Percentiles rank a stretch among this genome's conserved stretches.
These are phyloP conservation scores for Plantago major DNA, from an alignment of 257 asterid species.

Conservation along the genomic window DNA sequence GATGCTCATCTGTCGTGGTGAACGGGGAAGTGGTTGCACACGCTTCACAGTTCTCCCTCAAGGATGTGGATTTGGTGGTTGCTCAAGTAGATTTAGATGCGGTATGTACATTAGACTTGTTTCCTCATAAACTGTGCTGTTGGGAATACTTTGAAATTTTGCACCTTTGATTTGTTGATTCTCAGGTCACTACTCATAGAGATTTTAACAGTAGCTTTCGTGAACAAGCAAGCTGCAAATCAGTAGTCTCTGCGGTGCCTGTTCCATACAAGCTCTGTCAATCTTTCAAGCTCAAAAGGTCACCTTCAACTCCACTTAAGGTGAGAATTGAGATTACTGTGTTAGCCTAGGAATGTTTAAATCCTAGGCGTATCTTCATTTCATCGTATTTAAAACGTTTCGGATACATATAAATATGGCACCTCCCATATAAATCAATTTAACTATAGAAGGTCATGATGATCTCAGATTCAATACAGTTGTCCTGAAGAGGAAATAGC, in stretches of 20 bases:
- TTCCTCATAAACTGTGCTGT: neutral
- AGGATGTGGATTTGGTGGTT: slow-evolving; percentile 88
- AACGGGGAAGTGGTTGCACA: slow-evolving; percentile 95
- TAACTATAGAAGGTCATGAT: neutral
- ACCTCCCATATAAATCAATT: neutral
- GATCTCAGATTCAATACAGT: slow-evolving; percentile 70
- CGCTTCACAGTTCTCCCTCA: slow-evolving; percentile 87
- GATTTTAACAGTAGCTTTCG: slow-evolving; percentile 94
- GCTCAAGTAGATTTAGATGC: slow-evolving; percentile 96
- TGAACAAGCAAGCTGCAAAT: slow-evolving; percentile 92
- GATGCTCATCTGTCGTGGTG: slow-evolving; percentile 87
- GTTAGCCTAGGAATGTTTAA: slow-evolving; percentile 7
- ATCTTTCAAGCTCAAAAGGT: slow-evolving; percentile 60
- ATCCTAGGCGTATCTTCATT: neutral
- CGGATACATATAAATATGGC: no score
- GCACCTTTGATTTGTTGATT: neutral
- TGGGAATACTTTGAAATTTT: no score
- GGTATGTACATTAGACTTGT: slow-evolving; percentile 41
- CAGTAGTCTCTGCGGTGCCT: slow-evolving; percentile 55
- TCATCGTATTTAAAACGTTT: neutral
- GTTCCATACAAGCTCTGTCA: slow-evolving; percentile 80
- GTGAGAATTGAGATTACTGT: slow-evolving; percentile 39
- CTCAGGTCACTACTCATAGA: slow-evolving; percentile 90
- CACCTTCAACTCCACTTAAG: slow-evolving; percentile 87
- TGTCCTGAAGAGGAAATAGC: slow-evolving; percentile 97